Base-by-base conservation (phyloP, 2,329 filamentous ascomycete genomes). In the Penicillium expansum region DNA sequence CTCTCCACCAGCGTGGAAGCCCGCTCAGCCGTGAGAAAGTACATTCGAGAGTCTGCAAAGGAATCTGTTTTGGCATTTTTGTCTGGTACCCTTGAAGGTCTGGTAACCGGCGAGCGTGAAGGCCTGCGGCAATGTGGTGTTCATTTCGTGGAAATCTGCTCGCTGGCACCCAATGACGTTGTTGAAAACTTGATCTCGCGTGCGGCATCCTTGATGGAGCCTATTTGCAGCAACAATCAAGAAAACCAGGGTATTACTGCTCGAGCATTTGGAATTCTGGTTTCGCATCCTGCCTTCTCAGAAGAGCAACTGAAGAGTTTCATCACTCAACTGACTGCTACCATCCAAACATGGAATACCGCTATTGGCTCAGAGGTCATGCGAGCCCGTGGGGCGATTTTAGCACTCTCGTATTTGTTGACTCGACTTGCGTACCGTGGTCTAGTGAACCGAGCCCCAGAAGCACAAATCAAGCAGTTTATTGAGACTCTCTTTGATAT, bases 251-350 rank as follows among this genome's bases (percentile, higher is more conserved):
- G 80, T 37, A 78, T 87, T 29, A 86, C 87, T 1, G 86, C 91
- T 16, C 86, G 86, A 58, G 83, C 86, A 0, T 85, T 92, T 64
- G 92, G 92, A 0, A 88, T 96, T 13, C 74, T 97, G 5, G 86
- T 83, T 1, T 88, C 91, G 0, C 89, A 93, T 70, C 67, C 74
- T 30, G 67, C 72, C 4, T 74, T 76, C 55, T 65, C 79, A 2
- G 63, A 75, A 0, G 67, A 72, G 13, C 67, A 75, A 4, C 65
- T 86, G 13, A 66, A 75, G 9, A 73, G 71, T 16, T 72, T 78
- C 9, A 68, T 86, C 24, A 62, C 72, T 16, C 67, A 74, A 0
- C 74, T 88, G 14, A 74, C 83, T 7, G 67, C 72, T 16, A 78
- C 79, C 16, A 68, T 81, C 0, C 65, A 74, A 43, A 69, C 69